Percentiles rank a stretch among this genome's conserved stretches.
Conservation (phyloP, 495 filamentous ascomycete species). For the Lasiosphaeria ovina region DNA sequence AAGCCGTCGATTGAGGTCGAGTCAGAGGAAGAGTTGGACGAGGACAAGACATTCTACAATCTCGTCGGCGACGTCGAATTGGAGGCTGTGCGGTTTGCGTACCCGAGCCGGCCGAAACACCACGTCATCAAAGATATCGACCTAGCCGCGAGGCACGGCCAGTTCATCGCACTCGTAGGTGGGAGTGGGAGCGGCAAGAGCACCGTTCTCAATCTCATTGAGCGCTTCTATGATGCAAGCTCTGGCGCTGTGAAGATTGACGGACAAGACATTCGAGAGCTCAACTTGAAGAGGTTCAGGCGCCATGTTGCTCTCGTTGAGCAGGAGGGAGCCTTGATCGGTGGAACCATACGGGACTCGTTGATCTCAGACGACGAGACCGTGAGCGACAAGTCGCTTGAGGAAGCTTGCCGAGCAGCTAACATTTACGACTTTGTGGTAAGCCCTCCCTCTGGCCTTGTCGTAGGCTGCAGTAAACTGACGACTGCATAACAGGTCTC, state of each 20-base stretch:
- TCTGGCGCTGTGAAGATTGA: slow-evolving; percentile 52
- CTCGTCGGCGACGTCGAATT: neutral
- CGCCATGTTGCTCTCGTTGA: slow-evolving; percentile 25
- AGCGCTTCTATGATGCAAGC: slow-evolving; percentile 58
- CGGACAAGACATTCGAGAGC: slow-evolving; percentile 36
- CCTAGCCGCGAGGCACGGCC: slow-evolving; percentile 64
- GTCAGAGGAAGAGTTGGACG: neutral
- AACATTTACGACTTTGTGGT: neutral
- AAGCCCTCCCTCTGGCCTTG: neutral
- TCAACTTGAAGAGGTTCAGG: slow-evolving; percentile 45
- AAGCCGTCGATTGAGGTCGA: neutral
- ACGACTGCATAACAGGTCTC: neutral
- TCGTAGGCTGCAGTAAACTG: neutral
- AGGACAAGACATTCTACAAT: neutral
- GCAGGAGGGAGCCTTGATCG: slow-evolving; percentile 15
- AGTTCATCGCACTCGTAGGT: slow-evolving; percentile 65
- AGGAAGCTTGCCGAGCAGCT: neutral
- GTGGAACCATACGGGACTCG: neutral
- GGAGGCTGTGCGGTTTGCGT: slow-evolving; percentile 22
- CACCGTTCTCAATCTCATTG: slow-evolving; percentile 50
- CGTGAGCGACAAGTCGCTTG: neutral
- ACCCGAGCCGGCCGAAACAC: slow-evolving; percentile 54
- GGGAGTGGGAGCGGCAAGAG: slow-evolving; percentile 32
- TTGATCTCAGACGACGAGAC: neutral
- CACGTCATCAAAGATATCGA: slow-evolving; percentile 48